Evolutionary conservation across 2,329 filamentous ascomycete genomes (phyloP), one percentile per base, ranked within the genome.

Genomic region (Alternaria infectoria): DNA sequence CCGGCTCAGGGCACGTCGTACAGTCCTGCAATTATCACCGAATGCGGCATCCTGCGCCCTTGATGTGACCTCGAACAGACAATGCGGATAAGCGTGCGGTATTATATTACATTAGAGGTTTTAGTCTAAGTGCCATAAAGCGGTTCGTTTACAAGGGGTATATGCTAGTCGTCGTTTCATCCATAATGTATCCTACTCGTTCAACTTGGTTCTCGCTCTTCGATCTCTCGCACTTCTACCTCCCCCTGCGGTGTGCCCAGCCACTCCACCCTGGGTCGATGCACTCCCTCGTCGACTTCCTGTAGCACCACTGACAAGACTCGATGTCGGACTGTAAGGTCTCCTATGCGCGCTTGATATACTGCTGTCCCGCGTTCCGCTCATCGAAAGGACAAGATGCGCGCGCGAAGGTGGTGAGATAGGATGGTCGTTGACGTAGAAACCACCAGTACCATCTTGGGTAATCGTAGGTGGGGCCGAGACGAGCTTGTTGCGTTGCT

Each of bases 221-320:
- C 72, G 54, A 69, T 77, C 73, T 47, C 62, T 57, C 9, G 73
- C 73, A 57, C 70, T 75, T 45, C 73, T 67, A 1, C 73, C 74
- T 9, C 72, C 71, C 21, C 71, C 74, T 2, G 59, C 61, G 21
- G 49, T 30, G 13, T 54, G 55, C 21, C 32, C 54, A n/a, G 5
- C 52, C 10, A 9, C 30, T 21, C 28, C 17, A 25, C 51, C 45
- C 43, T 25, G 32, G 15, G 26, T 64, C n/a, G 47, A 45, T 12
- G 44, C 59, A 43, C 57, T 62, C 17, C 47, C 47, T 47, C 49
- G 21, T 12, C 58, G 54, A 17, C 25, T 51, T 4, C 55, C 28
- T 11, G 45, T 40, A 4, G 21, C 43, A 3, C 30, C 44, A 25
- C 61, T 64, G 9, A 57, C 44, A 21, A 58, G 43, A 12, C 64